Percentiles rank a stretch among this genome's conserved stretches.
These are phyloP conservation scores for Alternaria brassicae DNA, from an alignment of 2,329 filamentous ascomycete genomes.

Conservation along the genomic window DNA sequence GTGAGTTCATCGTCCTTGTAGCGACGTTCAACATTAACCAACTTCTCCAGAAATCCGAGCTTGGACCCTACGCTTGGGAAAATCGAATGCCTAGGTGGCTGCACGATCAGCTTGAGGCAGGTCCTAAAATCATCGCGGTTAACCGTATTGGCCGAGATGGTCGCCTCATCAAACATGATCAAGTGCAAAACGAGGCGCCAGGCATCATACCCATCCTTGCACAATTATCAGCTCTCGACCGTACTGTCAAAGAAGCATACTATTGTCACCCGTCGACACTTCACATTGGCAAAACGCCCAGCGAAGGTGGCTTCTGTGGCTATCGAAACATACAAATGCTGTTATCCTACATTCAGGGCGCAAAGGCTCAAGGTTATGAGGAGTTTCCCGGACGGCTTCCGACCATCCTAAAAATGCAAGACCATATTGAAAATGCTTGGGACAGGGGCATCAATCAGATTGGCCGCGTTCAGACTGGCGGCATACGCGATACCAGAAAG, in stretches of 20 bases:
- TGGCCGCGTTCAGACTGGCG: slow-evolving; percentile 82
- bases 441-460: slow-evolving; percentile 79
- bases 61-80: slow-evolving; percentile 58
- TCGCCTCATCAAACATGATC: slow-evolving; percentile 50
- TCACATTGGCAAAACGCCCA: slow-evolving; percentile 79
- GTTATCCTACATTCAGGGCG: slow-evolving; percentile 75
- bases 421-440: slow-evolving; percentile 88
- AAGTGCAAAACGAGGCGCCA: slow-evolving; percentile 55
- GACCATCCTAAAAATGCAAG: slow-evolving; percentile 81
- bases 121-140: slow-evolving; percentile 48
- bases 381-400: slow-evolving; percentile 70
- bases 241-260: slow-evolving; percentile 72
- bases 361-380: slow-evolving; percentile 63
- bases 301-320: slow-evolving; percentile 92
- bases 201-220: slow-evolving; percentile 56
- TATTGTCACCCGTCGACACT: slow-evolving; percentile 77
- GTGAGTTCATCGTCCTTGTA: slow-evolving; percentile 30
- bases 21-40: slow-evolving; percentile 20
- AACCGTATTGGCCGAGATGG: slow-evolving; percentile 55
- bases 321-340: slow-evolving; percentile 96
- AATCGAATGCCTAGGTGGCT: slow-evolving; percentile 55
- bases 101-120: slow-evolving; percentile 50
- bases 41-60: slow-evolving; percentile 50
- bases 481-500: slow-evolving; percentile 86
- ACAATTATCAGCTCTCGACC: slow-evolving; percentile 64